These are phyloP conservation scores for Prunus persica DNA, from an alignment of 306 rosid genomes.

Conservation along the genomic window DNA sequence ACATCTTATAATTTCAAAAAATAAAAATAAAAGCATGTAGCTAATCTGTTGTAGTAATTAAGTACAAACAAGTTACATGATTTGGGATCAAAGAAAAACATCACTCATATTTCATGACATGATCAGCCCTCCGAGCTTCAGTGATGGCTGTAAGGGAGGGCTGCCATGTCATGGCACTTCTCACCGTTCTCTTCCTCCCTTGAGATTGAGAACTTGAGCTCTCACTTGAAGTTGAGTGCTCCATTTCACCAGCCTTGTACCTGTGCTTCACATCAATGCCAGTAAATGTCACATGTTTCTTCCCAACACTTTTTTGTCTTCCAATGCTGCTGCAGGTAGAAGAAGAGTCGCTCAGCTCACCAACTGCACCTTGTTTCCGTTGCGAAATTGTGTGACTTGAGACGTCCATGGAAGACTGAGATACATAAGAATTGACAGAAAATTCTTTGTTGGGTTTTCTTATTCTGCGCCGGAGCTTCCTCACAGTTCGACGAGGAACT, in stretches of 20 bases:
- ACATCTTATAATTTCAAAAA: not conserved
- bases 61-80: not conserved
- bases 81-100: not conserved
- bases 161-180: slow-evolving; percentile 14
- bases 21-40: too few relatives aligned
- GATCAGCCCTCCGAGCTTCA: slow-evolving; percentile 8
- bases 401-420: not conserved
- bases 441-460: slow-evolving; percentile 7
- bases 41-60: not conserved
- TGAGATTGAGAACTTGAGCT: slow-evolving; percentile 1
- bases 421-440: not conserved
- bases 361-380: not conserved
- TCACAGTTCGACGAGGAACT: slow-evolving; percentile 17
- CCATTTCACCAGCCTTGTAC: not conserved
- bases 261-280: slow-evolving; percentile 21
- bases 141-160: slow-evolving; percentile 18
- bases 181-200: not conserved
- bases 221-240: not conserved
- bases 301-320: not conserved
- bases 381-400: not conserved
- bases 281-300: slow-evolving; percentile 14
- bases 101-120: not conserved
- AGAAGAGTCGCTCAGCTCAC: not conserved
- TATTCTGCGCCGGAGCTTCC: slow-evolving; percentile 19
- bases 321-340: not conserved